These are phyloP conservation scores for Quercus phellos DNA, from an alignment of 331 rosid genomes.

Conservation along the genomic window DNA sequence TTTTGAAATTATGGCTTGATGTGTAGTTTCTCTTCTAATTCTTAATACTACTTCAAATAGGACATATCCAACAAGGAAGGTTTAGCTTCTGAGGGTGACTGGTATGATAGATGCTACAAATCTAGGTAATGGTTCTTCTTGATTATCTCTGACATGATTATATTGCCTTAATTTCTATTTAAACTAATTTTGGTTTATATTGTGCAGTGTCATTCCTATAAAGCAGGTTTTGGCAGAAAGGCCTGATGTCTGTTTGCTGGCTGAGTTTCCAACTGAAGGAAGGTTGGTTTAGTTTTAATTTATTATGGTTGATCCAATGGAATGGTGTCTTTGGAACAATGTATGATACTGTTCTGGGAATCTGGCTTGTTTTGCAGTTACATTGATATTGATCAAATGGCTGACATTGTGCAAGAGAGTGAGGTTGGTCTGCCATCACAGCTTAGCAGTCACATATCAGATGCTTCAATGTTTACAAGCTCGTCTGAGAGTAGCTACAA, in stretches of 20 bases:
- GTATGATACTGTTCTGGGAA: slow-evolving; percentile 10
- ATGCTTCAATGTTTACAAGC: slow-evolving; percentile 68
- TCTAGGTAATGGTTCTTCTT: slow-evolving; percentile 46
- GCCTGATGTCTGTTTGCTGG: slow-evolving; percentile 69
- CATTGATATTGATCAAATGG: slow-evolving; percentile 57
- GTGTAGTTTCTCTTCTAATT: slow-evolving; percentile 28
- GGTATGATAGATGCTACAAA: slow-evolving; percentile 79
- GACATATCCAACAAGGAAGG: slow-evolving; percentile 98
- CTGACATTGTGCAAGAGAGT: slow-evolving; percentile 61
- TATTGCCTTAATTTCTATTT: background rate
- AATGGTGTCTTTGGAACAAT: slow-evolving; percentile 3
- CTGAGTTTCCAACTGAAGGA: slow-evolving; percentile 92
- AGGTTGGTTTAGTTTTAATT: slow-evolving; percentile 53
- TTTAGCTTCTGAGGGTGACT: slow-evolving; percentile 86
- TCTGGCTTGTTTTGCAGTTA: slow-evolving; percentile 57
- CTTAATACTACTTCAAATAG: slow-evolving; percentile 42
- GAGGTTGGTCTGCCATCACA: slow-evolving; percentile 68
- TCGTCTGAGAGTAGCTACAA: slow-evolving; percentile 89
- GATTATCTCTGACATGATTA: background rate
- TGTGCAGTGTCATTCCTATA: slow-evolving; percentile 63
- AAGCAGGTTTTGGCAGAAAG: slow-evolving; percentile 76
- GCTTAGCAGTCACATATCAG: slow-evolving; percentile 64
- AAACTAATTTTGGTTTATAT: slow-evolving; percentile 19
- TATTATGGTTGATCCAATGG: background rate
- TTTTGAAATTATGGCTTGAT: slow-evolving; percentile 21